phyloP scores from a whole-genome alignment of 2,329 filamentous ascomycete species.

The Penicillium sp. region DNA sequence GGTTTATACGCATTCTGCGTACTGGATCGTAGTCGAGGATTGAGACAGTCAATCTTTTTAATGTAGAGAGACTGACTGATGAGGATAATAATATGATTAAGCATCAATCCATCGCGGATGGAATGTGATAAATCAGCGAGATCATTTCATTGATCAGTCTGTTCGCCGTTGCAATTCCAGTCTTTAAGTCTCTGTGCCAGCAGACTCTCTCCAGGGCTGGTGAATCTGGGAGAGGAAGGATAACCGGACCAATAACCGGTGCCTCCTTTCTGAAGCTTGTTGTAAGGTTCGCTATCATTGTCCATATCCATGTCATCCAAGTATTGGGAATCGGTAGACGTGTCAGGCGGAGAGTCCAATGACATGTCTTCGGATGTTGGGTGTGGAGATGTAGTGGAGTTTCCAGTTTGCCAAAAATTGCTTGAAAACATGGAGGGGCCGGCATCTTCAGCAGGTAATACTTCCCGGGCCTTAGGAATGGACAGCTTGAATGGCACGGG shows the following conservation, averaged over 20 bases:
- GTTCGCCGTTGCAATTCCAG: constrained; percentile 47
- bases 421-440: neutral
- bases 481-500: constrained; percentile 4
- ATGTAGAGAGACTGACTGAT: neutral
- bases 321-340: neutral
- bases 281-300: constrained; percentile 48
- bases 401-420: constrained; percentile 1
- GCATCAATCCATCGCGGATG: neutral
- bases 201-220: constrained; percentile 58
- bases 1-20: neutral
- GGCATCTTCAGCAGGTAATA: neutral
- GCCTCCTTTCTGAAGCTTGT: constrained; percentile 66
- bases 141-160: neutral
- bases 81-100: neutral
- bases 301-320: neutral
- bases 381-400: neutral
- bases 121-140: neutral
- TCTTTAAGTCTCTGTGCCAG: constrained; percentile 64
- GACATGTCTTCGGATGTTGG: neutral
- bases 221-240: constrained; percentile 40
- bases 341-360: neutral
- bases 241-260: constrained; percentile 60
- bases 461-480: neutral
- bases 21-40: neutral
- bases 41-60: neutral